These are phyloP conservation scores for Pseudophaeomoniella oleicola DNA, from an alignment of 2,329 filamentous ascomycete genomes.

Conservation along the genomic window DNA sequence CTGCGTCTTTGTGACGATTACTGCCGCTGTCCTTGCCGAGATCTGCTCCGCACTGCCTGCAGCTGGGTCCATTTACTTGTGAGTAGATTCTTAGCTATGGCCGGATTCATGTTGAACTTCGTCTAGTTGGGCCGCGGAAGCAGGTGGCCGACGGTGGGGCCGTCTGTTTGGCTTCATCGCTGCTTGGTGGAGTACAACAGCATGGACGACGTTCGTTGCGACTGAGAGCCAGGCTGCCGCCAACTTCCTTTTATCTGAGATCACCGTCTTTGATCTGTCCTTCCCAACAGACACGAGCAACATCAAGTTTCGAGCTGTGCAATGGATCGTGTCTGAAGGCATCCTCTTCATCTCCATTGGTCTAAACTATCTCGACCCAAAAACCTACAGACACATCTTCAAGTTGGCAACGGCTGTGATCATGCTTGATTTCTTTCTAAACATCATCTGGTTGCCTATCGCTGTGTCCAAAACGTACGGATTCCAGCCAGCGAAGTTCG, in stretches of 20 bases:
- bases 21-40: constrained; percentile 17
- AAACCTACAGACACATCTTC: constrained; percentile 28
- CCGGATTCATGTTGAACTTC: too few relatives aligned
- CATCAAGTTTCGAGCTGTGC: constrained; percentile 27
- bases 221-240: constrained; percentile 14
- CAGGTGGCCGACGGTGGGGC: constrained; percentile 30
- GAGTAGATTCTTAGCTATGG: too few relatives aligned
- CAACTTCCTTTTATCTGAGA: constrained; percentile 18
- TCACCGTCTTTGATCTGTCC: constrained; percentile 24
- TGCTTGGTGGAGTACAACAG: constrained; percentile 41
- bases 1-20: constrained; percentile 9
- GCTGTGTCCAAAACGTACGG: constrained; percentile 28
- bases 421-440: constrained; percentile 28
- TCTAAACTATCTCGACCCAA: constrained; percentile 20
- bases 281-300: constrained; percentile 23
- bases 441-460: constrained; percentile 33
- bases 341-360: constrained; percentile 17
- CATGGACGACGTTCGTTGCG: constrained; percentile 31
- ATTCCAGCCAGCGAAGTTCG: constrained; percentile 28
- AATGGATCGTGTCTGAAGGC: constrained; percentile 25
- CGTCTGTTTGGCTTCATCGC: constrained; percentile 29
- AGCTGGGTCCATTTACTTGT: constrained; percentile 18
- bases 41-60: constrained; percentile 17
- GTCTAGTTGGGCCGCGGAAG: constrained; percentile 36
- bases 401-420: constrained; percentile 25